Evolutionary conservation across 352 stramenopile species (phyloP), one percentile per base, ranked within the genome.

Genomic region (Thraustotheca clavata): DNA sequence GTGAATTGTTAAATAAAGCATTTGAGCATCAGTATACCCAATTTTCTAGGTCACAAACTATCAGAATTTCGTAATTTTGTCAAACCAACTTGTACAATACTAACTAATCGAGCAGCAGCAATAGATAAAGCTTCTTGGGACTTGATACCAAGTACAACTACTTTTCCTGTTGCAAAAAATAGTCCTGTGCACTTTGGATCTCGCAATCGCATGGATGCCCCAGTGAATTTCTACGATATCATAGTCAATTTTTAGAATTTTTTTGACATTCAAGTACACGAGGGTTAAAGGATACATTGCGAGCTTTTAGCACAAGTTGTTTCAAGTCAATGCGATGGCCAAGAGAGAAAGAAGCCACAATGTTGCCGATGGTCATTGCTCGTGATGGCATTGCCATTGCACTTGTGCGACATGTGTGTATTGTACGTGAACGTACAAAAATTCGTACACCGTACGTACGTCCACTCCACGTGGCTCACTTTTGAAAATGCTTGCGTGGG

Each of bases 251-350:
- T 18, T 9, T 71, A 0, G 14, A 48, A 59, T 14, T 48, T 29
- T 9, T 22, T 38, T n/a, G 22, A 20, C 2, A 59, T 11, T 8
- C 24, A 20, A 27, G 39, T 55, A 75, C 70, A 46, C 83, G 79
- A 9, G 92, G 91, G 70, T 97, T 97, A 72, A 96, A 98, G 74
- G 97, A 90, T 7, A 89, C 94, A 68, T 98, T 98, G 6, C 88
- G 77, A 49, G 85, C 87, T 32, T 87, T 83, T 12, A 90, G 69
- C 26, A 90, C 83, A 40, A 97, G 91, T 46, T 84, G 76, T 66
- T 93, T 88, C 8, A 97, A 75, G 68, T 97, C 86, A 24, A 97
- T 73, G 24, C 80, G 84, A 31, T 96, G 91, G 26, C 83, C 77
- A 27, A 99, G 77, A 62, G 98, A 96, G 14, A 95, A 80, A 32